Conservation (phyloP, 306 rosid genomes). For the Lathyrus aphaca region DNA sequence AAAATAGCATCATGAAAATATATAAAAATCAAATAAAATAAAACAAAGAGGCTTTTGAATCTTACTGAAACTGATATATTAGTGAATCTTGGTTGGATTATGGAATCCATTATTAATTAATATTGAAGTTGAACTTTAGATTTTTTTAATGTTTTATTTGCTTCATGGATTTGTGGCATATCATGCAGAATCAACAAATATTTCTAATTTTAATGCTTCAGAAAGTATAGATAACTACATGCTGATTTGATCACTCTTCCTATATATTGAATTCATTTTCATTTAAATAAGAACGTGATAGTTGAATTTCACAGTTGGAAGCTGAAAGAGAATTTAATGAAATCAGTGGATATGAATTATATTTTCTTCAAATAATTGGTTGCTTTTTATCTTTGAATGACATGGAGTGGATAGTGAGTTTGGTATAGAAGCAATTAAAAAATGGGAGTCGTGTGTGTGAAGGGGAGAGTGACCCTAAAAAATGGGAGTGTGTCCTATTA, state of each 20-base stretch:
- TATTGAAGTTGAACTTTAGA: constrained; percentile 16
- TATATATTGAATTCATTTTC: too few relatives aligned
- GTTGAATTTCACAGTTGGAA: neutral
- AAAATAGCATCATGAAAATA: constrained; percentile 29
- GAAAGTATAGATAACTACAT: constrained; percentile 52
- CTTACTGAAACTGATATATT: constrained; percentile 32
- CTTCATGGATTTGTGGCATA: constrained; percentile 38
- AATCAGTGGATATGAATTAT: constrained; percentile 9
- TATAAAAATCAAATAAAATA: constrained; percentile 13
- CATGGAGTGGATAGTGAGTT: constrained; percentile 23
- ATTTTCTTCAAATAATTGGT: constrained; percentile 10
- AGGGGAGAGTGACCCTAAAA: constrained; percentile 24
- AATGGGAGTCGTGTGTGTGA: constrained; percentile 11
- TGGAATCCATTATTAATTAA: constrained; percentile 27
- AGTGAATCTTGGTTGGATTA: constrained; percentile 30
- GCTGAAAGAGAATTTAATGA: constrained; percentile 12
- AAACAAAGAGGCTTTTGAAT: constrained; percentile 33
- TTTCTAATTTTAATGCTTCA: constrained; percentile 52
- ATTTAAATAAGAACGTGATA: neutral
- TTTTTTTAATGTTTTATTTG: constrained; percentile 39
- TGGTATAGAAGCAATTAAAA: constrained; percentile 32
- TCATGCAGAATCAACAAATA: constrained; percentile 44
- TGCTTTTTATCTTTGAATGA: constrained; percentile 8
- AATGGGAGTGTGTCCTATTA: constrained; percentile 20
- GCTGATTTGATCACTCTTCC: neutral